phyloP scores from a whole-genome alignment of 208 protist species.

The Leptomonas seymouri region DNA sequence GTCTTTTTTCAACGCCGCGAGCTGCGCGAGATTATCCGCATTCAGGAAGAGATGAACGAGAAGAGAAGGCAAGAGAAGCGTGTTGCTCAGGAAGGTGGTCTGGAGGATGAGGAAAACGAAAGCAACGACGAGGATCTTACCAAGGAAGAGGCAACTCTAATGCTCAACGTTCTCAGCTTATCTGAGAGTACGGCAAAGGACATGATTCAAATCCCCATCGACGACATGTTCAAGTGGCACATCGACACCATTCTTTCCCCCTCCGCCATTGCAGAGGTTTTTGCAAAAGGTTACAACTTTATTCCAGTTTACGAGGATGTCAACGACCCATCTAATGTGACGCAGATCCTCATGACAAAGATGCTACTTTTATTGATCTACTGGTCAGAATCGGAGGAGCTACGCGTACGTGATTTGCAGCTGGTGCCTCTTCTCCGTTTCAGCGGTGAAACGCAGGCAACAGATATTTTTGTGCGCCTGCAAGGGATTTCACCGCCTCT shows the following conservation, averaged over 20 bases:
- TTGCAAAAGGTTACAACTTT: constrained; percentile 56
- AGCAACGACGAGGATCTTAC: constrained; percentile 54
- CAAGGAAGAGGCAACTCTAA: constrained; percentile 62
- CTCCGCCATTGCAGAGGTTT: constrained; percentile 47
- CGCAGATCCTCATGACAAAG: constrained; percentile 57
- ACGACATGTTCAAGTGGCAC: constrained; percentile 56
- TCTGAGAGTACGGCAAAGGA: constrained; percentile 59
- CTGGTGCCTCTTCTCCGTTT: constrained; percentile 50
- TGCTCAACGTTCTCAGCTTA: constrained; percentile 71
- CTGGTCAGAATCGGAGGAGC: constrained; percentile 35
- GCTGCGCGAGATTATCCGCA: constrained; percentile 60
- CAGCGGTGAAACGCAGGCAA: constrained; percentile 38
- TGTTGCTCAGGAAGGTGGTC: constrained; percentile 20
- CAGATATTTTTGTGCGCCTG: constrained; percentile 52
- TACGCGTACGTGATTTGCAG: constrained; percentile 55
- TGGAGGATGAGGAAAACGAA: constrained; percentile 30
- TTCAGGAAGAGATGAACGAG: constrained; percentile 51
- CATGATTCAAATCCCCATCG: constrained; percentile 46
- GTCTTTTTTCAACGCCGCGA: constrained; percentile 65
- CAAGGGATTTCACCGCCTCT: constrained; percentile 51
- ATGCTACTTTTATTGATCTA: constrained; percentile 62
- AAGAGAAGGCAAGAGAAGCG: constrained; percentile 26
- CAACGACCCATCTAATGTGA: constrained; percentile 48
- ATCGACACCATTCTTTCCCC: constrained; percentile 42
- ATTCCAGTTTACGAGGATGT: constrained; percentile 60